Evolutionary conservation across 1,284 basidiomycete genomes (phyloP).

Genomic region (Ceratobasidium sp.): DNA sequence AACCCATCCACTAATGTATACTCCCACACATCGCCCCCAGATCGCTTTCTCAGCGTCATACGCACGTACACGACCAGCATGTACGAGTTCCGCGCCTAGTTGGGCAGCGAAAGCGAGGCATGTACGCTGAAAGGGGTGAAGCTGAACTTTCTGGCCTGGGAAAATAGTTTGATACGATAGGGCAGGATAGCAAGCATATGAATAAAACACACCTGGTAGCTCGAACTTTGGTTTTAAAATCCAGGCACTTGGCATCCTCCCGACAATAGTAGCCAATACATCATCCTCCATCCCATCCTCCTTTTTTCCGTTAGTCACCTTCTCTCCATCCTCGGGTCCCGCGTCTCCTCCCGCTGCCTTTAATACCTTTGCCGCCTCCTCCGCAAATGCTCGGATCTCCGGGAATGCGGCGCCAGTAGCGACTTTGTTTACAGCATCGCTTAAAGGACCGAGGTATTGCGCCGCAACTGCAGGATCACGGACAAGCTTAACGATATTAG

Average conservation of each 20-base stretch:
- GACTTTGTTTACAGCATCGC: conserved; percentile 93
- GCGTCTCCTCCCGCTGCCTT: conserved; percentile 84
- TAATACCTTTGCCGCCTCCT: conserved; percentile 81
- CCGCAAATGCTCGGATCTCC: conserved; percentile 93
- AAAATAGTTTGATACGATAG: conserved; percentile 52
- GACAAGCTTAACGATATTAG: conserved; percentile 98
- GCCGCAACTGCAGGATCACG: conserved; percentile 92
- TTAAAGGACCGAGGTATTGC: conserved; percentile 87
- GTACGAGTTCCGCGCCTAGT: conserved; percentile 81
- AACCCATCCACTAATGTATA: conserved; percentile 80
- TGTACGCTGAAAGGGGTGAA: conserved; percentile 51
- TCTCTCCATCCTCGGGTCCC: conserved; percentile 11
- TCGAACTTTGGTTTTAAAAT: conserved; percentile 35
- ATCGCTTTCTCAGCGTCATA: conserved; percentile 64
- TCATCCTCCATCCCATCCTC: conserved; percentile 38
- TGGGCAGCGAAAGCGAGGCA: conserved; percentile 77
- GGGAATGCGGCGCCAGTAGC: conserved; percentile 95
- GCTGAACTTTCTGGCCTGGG: conserved; percentile 58
- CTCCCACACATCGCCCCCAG: conserved; percentile 82
- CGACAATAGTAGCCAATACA: conserved; percentile 31
- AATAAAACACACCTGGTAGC: conserved; percentile 24
- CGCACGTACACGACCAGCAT: conserved; percentile 69
- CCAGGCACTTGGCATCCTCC: conserved; percentile 23
- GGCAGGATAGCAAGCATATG: not conserved
- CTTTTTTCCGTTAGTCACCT: conserved; percentile 15